Conservation (phyloP, 2,329 filamentous ascomycete species). For the Phyllosticta paracitricarpa region DNA sequence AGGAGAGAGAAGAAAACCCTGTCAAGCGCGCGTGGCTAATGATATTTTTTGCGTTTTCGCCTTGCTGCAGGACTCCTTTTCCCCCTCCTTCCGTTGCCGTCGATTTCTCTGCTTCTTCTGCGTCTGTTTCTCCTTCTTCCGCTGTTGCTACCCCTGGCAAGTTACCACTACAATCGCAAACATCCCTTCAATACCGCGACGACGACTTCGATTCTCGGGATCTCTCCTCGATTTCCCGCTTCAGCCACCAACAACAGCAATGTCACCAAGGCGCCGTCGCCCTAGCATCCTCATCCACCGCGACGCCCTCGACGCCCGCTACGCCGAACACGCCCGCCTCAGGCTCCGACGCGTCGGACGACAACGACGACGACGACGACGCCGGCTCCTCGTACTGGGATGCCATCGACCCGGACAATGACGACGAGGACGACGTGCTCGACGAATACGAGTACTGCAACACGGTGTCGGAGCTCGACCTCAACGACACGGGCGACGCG, state of each 20-base stretch:
- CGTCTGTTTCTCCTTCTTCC: neutral
- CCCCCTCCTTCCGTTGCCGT: neutral
- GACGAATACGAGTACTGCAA: neutral
- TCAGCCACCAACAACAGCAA: neutral
- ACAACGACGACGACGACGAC: neutral
- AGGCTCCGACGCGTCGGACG: neutral
- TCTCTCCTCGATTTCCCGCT: neutral
- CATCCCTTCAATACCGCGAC: neutral
- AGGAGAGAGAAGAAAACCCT: neutral
- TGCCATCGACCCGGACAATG: neutral
- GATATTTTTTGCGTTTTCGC: neutral
- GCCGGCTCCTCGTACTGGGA: neutral
- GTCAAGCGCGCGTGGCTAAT: neutral
- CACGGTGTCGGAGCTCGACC: neutral
- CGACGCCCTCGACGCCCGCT: neutral
- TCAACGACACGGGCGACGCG: neutral
- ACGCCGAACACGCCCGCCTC: neutral
- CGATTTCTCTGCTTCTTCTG: neutral
- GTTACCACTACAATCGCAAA: neutral
- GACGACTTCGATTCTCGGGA: neutral
- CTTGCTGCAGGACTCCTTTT: neutral
- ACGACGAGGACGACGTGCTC: neutral
- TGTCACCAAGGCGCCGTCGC: neutral
- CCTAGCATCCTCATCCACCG: neutral
- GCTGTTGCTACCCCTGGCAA: neutral